phyloP scores from a whole-genome alignment of 192 early-diverging fungal genomes.

The Rhizophlyctis rosea region DNA sequence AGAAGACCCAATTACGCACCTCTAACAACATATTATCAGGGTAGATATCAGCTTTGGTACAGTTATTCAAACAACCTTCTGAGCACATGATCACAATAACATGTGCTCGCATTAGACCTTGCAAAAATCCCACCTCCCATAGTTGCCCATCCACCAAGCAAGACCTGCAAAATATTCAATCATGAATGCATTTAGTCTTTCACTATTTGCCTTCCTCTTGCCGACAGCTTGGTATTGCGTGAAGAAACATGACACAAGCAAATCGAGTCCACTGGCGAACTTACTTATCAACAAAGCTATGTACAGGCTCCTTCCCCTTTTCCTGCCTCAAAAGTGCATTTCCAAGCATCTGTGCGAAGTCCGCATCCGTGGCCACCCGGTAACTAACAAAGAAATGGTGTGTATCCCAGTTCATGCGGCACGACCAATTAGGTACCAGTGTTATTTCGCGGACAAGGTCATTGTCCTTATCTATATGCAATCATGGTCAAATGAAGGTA shows the following conservation, averaged over 20 bases:
- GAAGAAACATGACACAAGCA: neutral
- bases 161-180: neutral
- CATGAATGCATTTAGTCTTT: neutral
- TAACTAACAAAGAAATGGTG: neutral
- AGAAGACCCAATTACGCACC: neutral
- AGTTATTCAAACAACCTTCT: neutral
- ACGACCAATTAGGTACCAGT: neutral
- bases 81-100: conserved; percentile 1
- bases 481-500: too few relatives aligned
- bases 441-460: neutral
- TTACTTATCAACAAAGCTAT: neutral
- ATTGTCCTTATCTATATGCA: neutral
- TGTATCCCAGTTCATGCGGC: neutral
- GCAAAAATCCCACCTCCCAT: neutral
- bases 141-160: neutral
- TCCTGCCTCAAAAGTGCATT: neutral
- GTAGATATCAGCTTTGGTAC: neutral
- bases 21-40: neutral
- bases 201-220: too few relatives aligned
- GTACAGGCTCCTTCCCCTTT: neutral
- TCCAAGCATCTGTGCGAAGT: neutral
- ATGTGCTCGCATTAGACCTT: neutral
- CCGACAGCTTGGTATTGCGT: too few relatives aligned
- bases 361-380: neutral
- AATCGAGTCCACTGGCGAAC: neutral